Evolutionary conservation across 208 protist genomes (phyloP).

Genomic region (Trypanosoma boissoni): DNA sequence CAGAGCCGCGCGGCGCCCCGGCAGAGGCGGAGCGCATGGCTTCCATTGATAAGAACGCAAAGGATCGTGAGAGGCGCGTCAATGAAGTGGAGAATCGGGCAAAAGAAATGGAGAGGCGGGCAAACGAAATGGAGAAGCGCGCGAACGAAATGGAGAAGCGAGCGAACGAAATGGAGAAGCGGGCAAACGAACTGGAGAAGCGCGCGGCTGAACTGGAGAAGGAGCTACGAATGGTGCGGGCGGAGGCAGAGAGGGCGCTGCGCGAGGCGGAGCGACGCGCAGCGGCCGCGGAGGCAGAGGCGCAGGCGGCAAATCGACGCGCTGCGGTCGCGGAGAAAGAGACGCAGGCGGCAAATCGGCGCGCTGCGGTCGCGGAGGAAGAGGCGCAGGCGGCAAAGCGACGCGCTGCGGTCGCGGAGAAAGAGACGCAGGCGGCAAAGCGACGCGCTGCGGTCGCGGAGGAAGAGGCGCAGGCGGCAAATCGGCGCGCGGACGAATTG

Average conservation of each 20-base stretch:
- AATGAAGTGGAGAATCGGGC: slow-evolving; percentile 19
- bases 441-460: slow-evolving; percentile 24
- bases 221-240: not conserved
- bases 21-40: slow-evolving; percentile 20
- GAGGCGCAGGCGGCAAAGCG: slow-evolving; percentile 20
- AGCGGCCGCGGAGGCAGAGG: slow-evolving; percentile 11
- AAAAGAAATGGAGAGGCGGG: slow-evolving; percentile 29
- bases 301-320: slow-evolving; percentile 23
- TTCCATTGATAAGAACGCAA: too few relatives aligned
- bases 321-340: slow-evolving; percentile 22
- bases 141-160: not conserved
- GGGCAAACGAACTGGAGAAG: slow-evolving; percentile 24
- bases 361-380: slow-evolving; percentile 19
- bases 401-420: slow-evolving; percentile 17
- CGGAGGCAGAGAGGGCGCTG: slow-evolving; percentile 10
- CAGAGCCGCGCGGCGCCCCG: slow-evolving; percentile 16
- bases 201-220: slow-evolving; percentile 1
- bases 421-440: slow-evolving; percentile 28
- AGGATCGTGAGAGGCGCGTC: slow-evolving; percentile 10
- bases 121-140: slow-evolving; percentile 19
- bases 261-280: slow-evolving; percentile 33
- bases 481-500: slow-evolving; percentile 14
- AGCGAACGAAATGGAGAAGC: not conserved
- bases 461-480: slow-evolving; percentile 17
- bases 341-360: slow-evolving; percentile 24